phyloP scores from a whole-genome alignment of 2,329 filamentous ascomycete species.

The Reticulascus tulasneorum region DNA sequence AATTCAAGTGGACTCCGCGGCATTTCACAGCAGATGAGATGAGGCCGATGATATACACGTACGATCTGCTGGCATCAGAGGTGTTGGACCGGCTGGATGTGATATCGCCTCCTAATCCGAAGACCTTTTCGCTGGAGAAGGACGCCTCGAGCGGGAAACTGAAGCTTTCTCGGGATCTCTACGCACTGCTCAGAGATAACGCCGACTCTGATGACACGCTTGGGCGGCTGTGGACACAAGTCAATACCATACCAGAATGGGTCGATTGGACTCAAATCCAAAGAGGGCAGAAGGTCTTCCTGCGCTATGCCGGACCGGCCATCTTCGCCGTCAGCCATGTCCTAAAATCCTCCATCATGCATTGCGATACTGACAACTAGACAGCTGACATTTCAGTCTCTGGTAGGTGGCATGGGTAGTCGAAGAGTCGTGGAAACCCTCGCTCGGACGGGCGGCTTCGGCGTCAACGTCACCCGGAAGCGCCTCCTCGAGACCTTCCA shows the following conservation, averaged over 20 bases:
- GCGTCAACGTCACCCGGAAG: slow-evolving; percentile 60
- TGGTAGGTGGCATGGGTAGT: slow-evolving; percentile 70
- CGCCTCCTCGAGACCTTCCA: slow-evolving; percentile 68
- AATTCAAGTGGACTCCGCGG: slow-evolving; percentile 63
- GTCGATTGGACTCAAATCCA: slow-evolving; percentile 74
- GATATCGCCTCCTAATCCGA: slow-evolving; percentile 44
- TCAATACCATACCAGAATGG: slow-evolving; percentile 67
- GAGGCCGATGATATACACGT: slow-evolving; percentile 57
- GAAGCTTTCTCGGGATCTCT: slow-evolving; percentile 52
- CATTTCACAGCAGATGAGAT: slow-evolving; percentile 60
- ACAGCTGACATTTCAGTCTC: slow-evolving; percentile 58
- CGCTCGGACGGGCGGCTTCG: slow-evolving; percentile 70
- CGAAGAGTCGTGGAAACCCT: slow-evolving; percentile 70
- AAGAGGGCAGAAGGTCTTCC: slow-evolving; percentile 73
- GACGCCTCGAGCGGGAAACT: slow-evolving; percentile 22
- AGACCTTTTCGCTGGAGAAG: slow-evolving; percentile 27
- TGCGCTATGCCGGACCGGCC: slow-evolving; percentile 66
- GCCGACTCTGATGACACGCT: slow-evolving; percentile 50
- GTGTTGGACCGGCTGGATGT: slow-evolving; percentile 60
- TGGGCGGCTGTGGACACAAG: slow-evolving; percentile 58
- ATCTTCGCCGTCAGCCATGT: slow-evolving; percentile 47
- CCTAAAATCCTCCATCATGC: background rate
- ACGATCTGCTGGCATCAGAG: slow-evolving; percentile 65
- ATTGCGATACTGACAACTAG: slow-evolving; percentile 5
- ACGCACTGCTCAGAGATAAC: slow-evolving; percentile 57